Evolutionary conservation across 2,329 filamentous ascomycete genomes (phyloP), one percentile per base, ranked within the genome.

Genomic region (Nectriaceae sp.): DNA sequence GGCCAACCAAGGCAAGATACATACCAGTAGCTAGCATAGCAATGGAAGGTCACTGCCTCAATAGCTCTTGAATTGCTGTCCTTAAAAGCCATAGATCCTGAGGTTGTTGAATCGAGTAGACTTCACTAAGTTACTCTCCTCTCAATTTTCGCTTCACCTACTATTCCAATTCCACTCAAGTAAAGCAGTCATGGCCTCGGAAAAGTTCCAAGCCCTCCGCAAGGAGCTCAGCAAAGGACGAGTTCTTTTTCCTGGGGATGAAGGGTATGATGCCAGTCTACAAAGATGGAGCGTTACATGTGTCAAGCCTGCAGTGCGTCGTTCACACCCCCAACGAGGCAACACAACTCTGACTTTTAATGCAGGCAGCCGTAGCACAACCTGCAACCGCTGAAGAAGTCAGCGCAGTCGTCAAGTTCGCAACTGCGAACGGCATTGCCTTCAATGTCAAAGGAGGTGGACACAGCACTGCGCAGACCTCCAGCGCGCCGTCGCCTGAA

Each of bases 401-500:
- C 26, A 68, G 70, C 19, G 62, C 68, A 5, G 68, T 70, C 0
- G 59, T 82, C 39, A 66, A 70, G 21, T 79, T 76, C 53, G 74
- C 75, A 20, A 65, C 63, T 2, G 57, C 69, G 13, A 60, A 76
- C 40, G 58, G 60, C 4, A 69, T 83, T 35, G 72, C 78, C 39
- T 70, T 84, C 47, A 77, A 75, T 1, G 75, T 83, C 29, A 72
- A 73, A 47, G 76, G 80, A 13, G 81, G 82, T 16, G 79, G 79
- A 1, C 81, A 84, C 62, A 78, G 76, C 2, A 80, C 80, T 1
- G 71, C 72, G 2, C 78, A 77, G 5, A 69, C 74, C 2, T 75
- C 74, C 3, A 56, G 52, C 24, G 53, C 61, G 8, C 59, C 61
- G 1, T 77, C 76, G 1, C 75, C 75, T 1, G 74, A 75, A 6